Evolutionary conservation across 1,284 basidiomycete species (phyloP), one percentile per base, ranked within the genome.

Genomic region (Leccinum cinnamomeum): DNA sequence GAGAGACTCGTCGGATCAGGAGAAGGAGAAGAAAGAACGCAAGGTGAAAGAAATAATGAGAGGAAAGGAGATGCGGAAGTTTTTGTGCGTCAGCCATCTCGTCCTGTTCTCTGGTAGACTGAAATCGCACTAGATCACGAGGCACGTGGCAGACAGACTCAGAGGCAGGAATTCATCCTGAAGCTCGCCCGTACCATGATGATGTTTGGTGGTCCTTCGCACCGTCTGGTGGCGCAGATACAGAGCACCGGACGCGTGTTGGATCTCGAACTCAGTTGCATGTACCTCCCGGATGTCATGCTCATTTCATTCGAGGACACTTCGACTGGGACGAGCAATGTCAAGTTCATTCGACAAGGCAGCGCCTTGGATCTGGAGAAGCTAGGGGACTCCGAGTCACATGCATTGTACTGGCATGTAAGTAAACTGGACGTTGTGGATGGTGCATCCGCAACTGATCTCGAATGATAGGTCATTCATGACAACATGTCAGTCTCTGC

Each of bases 181-280:
- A 97, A 97, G 79, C 84, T 97, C 46, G 85, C 91, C 16, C 85
- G 94, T 53, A 89, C 93, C 7, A 85, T 97, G 81, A 96, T 97
- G 93, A 95, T 95, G 93, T 97, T 95, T 68, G 94, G 94, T 46
- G 92, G 89, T 2, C 94, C 95, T n/a, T 88, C 89, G 2, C 94
- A 97, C 75, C 88, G 94, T 54, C 83, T 97, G 53, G 92, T 91
- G 72, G 85, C 92, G 6, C 94, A 96, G 75, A 90, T 97, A 67
- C 89, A 91, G 75, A 87, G 90, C 28, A 95, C 94, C 3, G 94
- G 90, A 12, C 84, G 84, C 5, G 93, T 96, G 18, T 84, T 97
- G 53, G 94, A 96, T 69, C 83, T 96, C 68, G 85, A 90, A 71
- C 83, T 92, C 66, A 91, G 88, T 66, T 91, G 92, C 77, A 85